These are phyloP conservation scores for Lactifluus hygrophoroides DNA, from an alignment of 768 basidiomycete species.

Conservation along the genomic window DNA sequence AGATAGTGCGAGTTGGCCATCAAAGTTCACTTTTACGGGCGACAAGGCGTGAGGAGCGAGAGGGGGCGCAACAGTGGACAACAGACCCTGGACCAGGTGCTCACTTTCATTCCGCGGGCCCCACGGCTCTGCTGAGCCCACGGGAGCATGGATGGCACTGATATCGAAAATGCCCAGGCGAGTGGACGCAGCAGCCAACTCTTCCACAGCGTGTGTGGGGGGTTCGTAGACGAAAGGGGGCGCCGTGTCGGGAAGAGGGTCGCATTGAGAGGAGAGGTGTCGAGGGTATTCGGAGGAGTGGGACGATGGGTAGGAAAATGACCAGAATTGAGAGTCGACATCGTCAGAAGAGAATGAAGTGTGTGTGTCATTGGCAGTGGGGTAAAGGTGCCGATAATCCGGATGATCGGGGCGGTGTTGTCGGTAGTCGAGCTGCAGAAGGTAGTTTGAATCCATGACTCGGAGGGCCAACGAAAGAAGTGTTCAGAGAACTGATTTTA, in stretches of 20 bases:
- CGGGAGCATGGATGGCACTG: neutral
- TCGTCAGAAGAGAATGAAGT: constrained; percentile 3
- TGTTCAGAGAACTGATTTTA: constrained; percentile 1
- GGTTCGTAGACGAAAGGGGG: constrained; percentile 1
- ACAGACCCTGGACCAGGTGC: neutral
- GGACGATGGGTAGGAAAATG: constrained; percentile 3
- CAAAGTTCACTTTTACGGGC: neutral
- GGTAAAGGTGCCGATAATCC: neutral
- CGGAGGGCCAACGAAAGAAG: neutral
- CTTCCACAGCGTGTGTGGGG: neutral
- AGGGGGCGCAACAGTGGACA: neutral
- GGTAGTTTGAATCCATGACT: constrained; percentile 14
- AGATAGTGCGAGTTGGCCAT: neutral
- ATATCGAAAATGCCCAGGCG: constrained; percentile 12
- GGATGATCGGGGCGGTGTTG: constrained; percentile 8
- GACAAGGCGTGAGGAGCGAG: no score
- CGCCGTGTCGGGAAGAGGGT: neutral
- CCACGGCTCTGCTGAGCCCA: constrained; percentile 5
- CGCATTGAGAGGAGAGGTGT: constrained; percentile 11
- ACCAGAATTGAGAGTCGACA: constrained; percentile 12
- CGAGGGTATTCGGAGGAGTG: neutral
- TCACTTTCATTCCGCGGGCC: constrained; percentile 4
- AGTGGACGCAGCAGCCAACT: neutral
- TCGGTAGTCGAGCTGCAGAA: constrained; percentile 6
- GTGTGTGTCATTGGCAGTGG: no score